Conservation (phyloP, 2,329 filamentous ascomycete species). For the Alternaria angustiovoidea region DNA sequence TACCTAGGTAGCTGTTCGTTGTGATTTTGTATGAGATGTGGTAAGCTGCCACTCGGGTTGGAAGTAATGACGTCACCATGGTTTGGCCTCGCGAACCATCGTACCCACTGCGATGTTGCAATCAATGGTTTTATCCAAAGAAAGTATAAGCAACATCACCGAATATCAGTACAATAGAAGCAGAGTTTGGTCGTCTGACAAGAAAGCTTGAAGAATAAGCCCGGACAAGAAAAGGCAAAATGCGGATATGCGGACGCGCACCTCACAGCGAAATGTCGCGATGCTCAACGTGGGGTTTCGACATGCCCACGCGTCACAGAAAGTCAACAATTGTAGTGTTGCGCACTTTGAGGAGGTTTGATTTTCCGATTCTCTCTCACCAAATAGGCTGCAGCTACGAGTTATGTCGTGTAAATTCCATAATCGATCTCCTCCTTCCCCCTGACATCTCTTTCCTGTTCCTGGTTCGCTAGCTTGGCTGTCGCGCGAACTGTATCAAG, state of each 20-base stretch:
- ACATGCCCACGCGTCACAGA: background rate
- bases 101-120: background rate
- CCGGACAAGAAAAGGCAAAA: background rate
- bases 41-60: background rate
- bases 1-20: too few species aligned
- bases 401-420: background rate
- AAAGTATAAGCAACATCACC: background rate
- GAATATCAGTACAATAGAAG: background rate
- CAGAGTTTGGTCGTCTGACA: background rate
- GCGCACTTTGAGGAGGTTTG: background rate
- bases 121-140: background rate
- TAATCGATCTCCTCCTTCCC: background rate
- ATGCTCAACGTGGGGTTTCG: background rate
- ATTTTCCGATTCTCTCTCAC: background rate
- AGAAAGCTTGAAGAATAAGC: background rate
- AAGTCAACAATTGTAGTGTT: background rate
- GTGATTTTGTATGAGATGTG: background rate
- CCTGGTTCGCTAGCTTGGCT: background rate
- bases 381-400: too few species aligned
- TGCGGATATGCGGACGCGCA: background rate
- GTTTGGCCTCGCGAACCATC: background rate
- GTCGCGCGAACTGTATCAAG: background rate
- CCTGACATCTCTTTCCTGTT: background rate
- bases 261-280: background rate
- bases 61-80: background rate